phyloP scores from a whole-genome alignment of 257 asterid genomes.

The Scutellaria barbata region DNA sequence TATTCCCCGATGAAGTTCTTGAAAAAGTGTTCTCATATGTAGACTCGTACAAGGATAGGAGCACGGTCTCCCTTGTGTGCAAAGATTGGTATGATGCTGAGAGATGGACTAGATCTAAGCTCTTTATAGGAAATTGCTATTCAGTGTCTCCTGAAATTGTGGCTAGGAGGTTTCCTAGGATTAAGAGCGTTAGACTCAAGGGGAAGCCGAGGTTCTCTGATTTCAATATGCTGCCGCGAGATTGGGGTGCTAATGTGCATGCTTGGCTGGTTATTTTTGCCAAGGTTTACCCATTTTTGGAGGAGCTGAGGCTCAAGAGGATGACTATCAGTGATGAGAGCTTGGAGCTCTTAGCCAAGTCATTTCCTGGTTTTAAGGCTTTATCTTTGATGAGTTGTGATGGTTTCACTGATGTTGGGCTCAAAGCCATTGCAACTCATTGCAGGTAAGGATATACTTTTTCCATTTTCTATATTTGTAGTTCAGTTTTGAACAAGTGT shows the following conservation, averaged over 20 bases:
- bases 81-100: slow-evolving; percentile 88
- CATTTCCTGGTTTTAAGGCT: slow-evolving; percentile 70
- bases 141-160: slow-evolving; percentile 82
- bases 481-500: slow-evolving; percentile 3
- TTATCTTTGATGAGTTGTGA: slow-evolving; percentile 79
- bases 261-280: slow-evolving; percentile 72
- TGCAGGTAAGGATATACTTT: slow-evolving; percentile 63
- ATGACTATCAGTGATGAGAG: slow-evolving; percentile 79
- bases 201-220: slow-evolving; percentile 88
- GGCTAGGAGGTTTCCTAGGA: slow-evolving; percentile 67
- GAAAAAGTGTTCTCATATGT: slow-evolving; percentile 70
- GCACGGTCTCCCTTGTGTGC: slow-evolving; percentile 75
- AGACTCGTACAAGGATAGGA: slow-evolving; percentile 64
- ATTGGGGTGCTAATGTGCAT: slow-evolving; percentile 85
- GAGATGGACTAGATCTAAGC: slow-evolving; percentile 78
- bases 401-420: slow-evolving; percentile 77
- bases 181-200: slow-evolving; percentile 70
- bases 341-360: slow-evolving; percentile 74
- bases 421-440: slow-evolving; percentile 65
- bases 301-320: slow-evolving; percentile 84
- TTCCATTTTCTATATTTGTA: background rate
- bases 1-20: slow-evolving; percentile 80
- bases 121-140: slow-evolving; percentile 83
- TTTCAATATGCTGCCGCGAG: slow-evolving; percentile 69
- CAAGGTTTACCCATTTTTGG: slow-evolving; percentile 71